Evolutionary conservation across 2,329 filamentous ascomycete genomes (phyloP), one percentile per base, ranked within the genome.

Genomic region (Trichophyton equinum): DNA sequence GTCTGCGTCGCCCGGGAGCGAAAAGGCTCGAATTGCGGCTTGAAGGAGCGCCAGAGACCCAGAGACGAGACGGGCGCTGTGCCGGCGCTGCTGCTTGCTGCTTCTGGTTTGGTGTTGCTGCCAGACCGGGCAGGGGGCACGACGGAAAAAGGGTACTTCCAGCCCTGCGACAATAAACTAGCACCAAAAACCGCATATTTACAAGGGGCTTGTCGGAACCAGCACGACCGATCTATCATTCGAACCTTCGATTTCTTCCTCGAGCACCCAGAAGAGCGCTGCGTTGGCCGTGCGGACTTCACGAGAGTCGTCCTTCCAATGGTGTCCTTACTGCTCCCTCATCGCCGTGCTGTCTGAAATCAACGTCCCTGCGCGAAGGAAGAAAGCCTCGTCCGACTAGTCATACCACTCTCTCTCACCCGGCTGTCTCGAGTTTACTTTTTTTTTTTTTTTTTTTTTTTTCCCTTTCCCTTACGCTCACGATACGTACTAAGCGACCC

Each of bases 161-260:
- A 53, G 49, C 27, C 46, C 49, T 53, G 49, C 49, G 49, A 53
- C 22, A 53, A 25, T 44, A n/a, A 44, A 44, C 40, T 15, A 53
- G 22, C 49, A 53, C 49, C 49, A 53, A 51, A 51, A 53, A 53
- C 22, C 49, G 49, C 49, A 53, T 53, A 53, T 53, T 53, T n/a
- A 33, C 49, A 53, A 53, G 49, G 49, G 49, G 22, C 40, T 15
- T 33, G 49, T 53, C 49, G 49, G 49, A 53, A 30, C 49, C 49
- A 53, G 22, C 49, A 33, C 27, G 22, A 53, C 49, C 49, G n/a
- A 53, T 53, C 49, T 20, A 53, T 30, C 11, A 38, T 38, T 38
- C 33, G 33, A 13, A 11, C 49, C 18, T 53, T 53, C 49, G 22
- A 33, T 13, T 33, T 53, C 22, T n/a, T 33, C 49, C 49, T 53